phyloP scores from a whole-genome alignment of 306 rosid genomes.

The Sophora flavescens region DNA sequence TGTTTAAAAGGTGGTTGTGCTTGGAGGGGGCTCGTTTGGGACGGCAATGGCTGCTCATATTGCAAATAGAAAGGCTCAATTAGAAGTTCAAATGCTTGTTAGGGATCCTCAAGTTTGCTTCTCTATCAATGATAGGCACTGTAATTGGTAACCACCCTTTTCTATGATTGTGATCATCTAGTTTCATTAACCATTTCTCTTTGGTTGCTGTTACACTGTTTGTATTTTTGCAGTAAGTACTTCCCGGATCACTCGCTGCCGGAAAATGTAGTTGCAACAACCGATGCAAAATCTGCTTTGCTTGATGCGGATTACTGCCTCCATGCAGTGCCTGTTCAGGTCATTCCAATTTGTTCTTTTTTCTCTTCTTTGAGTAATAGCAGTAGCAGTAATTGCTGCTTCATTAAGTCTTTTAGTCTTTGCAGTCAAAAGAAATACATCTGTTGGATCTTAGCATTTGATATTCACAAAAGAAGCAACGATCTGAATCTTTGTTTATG shows the following conservation, averaged over 20 bases:
- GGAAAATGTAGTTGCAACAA: slow-evolving; percentile 82
- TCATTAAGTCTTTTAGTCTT: background rate
- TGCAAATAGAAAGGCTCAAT: slow-evolving; percentile 74
- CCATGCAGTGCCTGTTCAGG: slow-evolving; percentile 99
- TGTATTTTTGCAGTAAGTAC: slow-evolving; percentile 66
- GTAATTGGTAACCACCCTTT: slow-evolving; percentile 62
- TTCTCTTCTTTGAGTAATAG: background rate
- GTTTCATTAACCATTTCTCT: slow-evolving; percentile 24
- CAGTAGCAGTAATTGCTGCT: background rate
- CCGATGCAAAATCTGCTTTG: slow-evolving; percentile 84
- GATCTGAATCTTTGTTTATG: slow-evolving; percentile 43
- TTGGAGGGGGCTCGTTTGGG: slow-evolving; percentile 98
- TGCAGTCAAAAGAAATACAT: slow-evolving; percentile 9
- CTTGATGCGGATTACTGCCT: slow-evolving; percentile 80
- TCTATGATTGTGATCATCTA: slow-evolving; percentile 4
- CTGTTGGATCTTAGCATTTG: background rate
- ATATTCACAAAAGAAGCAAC: slow-evolving; percentile 5
- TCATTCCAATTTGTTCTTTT: slow-evolving; percentile 35
- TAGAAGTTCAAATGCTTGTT: slow-evolving; percentile 86
- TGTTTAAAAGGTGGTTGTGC: slow-evolving; percentile 77
- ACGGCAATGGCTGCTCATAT: slow-evolving; percentile 98
- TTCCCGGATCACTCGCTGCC: slow-evolving; percentile 84
- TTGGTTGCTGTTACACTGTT: slow-evolving; percentile 4
- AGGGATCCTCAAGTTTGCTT: slow-evolving; percentile 87
- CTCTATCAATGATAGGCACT: slow-evolving; percentile 70